Evolutionary conservation across 208 protist genomes (phyloP).

Genomic region (Herpetomonas tarakana): DNA sequence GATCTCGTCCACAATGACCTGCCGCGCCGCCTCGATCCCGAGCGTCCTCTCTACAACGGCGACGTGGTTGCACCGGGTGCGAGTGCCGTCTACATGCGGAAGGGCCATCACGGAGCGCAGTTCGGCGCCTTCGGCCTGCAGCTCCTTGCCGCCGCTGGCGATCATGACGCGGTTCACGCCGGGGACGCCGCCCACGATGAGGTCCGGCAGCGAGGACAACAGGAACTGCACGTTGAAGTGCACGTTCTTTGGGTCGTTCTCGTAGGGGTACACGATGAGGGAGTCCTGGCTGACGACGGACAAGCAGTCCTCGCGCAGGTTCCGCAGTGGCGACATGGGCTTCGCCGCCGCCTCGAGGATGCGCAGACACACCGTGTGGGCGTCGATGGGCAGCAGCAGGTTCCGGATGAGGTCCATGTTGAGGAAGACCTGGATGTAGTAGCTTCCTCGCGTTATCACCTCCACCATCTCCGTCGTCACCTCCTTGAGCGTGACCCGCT

Average conservation of each 20-base stretch:
- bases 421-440: conserved; percentile 94
- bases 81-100: conserved; percentile 87
- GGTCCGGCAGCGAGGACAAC: conserved; percentile 77
- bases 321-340: conserved; percentile 85
- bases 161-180: conserved; percentile 96
- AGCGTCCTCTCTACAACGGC: conserved; percentile 94
- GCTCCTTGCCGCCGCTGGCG: conserved; percentile 60
- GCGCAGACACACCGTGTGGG: conserved; percentile 65
- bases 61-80: conserved; percentile 97
- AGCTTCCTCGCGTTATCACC: conserved; percentile 71
- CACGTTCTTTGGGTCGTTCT: conserved; percentile 34
- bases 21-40: conserved; percentile 98
- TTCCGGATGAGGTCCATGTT: conserved; percentile 88
- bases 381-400: conserved; percentile 93
- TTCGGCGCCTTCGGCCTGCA: conserved; percentile 94
- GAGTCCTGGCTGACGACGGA: conserved; percentile 61
- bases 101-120: conserved; percentile 95
- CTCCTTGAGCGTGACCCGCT: conserved; percentile 92
- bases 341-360: conserved; percentile 66
- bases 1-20: conserved; percentile 97
- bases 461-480: conserved; percentile 84
- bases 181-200: conserved; percentile 94
- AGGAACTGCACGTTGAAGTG: conserved; percentile 89
- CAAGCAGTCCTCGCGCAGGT: conserved; percentile 82
- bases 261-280: conserved; percentile 68